Evolutionary conservation across 148 eudicot species (phyloP), one percentile per base, ranked within the genome.

Genomic region (Vaccinium corymbosum): DNA sequence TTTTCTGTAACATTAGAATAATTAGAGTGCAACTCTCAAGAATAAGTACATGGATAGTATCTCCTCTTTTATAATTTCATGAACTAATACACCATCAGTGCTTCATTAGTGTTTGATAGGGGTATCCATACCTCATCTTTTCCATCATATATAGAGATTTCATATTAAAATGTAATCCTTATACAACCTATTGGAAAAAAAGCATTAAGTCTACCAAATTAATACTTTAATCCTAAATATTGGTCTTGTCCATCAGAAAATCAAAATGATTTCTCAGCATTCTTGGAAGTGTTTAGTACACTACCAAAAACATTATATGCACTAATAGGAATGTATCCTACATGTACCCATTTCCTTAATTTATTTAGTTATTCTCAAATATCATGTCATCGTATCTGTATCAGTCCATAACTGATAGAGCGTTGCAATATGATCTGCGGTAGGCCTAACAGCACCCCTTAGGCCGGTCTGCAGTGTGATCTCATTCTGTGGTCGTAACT

Each of bases 401-500:
- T 66, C 22, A 35, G 3, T 3, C 5, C 14, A 11, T 22, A 9
- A 20, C 2, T 64, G 12, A 64, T 64, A n/a, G n/a, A 59, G 64
- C 64, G 22, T 59, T 17, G 64, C 64, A 6, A 29, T 78, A 53
- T 25, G 80, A 78, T 52, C 80, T 77, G 61, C 9, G 51, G 13
- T 22, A 51, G 80, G 55, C 71, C 27, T 57, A 80, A 35, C 71
- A 80, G 32, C 70, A 80, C 46, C 50, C 52, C 50, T 27, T 7
- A 83, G 35, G 29, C 29, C 29, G 42, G 29, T 73, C 61, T 75
- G 38, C 82, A 78, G 46, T 22, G 46, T 74, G 17, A 80, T 55
- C 15, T 62, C 51, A 22, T 49, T 35, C 20, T 62, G 14, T 64
- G 27, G 14, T n/a, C n/a, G 15, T 48, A 75, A 46, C 6, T 19